These are phyloP conservation scores for Neurospora sp. DNA, from an alignment of 2,329 filamentous ascomycete species.

Conservation along the genomic window DNA sequence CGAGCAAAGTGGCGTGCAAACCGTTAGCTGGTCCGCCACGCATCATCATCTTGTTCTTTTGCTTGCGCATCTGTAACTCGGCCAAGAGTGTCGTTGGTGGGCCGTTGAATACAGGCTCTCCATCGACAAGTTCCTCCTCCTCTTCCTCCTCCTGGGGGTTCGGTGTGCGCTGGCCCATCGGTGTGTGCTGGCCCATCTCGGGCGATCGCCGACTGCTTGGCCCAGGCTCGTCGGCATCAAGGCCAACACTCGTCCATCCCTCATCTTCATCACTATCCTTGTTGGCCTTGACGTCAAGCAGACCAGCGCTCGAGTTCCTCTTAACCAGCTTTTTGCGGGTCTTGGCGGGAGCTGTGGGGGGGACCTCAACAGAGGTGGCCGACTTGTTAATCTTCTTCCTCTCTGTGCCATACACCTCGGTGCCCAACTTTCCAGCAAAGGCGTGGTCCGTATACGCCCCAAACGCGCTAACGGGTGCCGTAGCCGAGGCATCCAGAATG, in stretches of 20 bases:
- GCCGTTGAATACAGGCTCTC: slow-evolving; percentile 49
- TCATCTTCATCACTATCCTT: slow-evolving; percentile 15
- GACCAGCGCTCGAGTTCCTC: slow-evolving; percentile 12
- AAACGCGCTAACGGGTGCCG: slow-evolving; percentile 81
- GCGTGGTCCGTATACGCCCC: slow-evolving; percentile 86
- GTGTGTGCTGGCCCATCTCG: not conserved
- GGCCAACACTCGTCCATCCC: slow-evolving; percentile 8
- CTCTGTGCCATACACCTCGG: slow-evolving; percentile 61
- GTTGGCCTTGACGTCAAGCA: slow-evolving; percentile 14
- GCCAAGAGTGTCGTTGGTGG: slow-evolving; percentile 84
- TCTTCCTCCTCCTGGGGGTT: slow-evolving; percentile 31
- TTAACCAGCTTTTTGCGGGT: slow-evolving; percentile 14
- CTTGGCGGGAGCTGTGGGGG: slow-evolving; percentile 12
- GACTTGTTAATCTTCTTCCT: slow-evolving; percentile 36
- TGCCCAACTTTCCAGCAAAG: slow-evolving; percentile 65
- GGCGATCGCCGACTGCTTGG: slow-evolving; percentile 9
- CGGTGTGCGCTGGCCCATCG: not conserved
- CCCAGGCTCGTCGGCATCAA: slow-evolving; percentile 17
- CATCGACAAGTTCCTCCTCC: slow-evolving; percentile 35
- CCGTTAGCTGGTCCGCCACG: slow-evolving; percentile 57
- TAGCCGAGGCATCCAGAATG: slow-evolving; percentile 82
- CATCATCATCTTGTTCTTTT: slow-evolving; percentile 74
- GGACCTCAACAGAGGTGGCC: slow-evolving; percentile 5
- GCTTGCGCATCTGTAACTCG: slow-evolving; percentile 83
- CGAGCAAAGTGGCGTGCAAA: slow-evolving; percentile 82